Evolutionary conservation across 1,284 basidiomycete species (phyloP).

Genomic region (Trichosporon sp.): DNA sequence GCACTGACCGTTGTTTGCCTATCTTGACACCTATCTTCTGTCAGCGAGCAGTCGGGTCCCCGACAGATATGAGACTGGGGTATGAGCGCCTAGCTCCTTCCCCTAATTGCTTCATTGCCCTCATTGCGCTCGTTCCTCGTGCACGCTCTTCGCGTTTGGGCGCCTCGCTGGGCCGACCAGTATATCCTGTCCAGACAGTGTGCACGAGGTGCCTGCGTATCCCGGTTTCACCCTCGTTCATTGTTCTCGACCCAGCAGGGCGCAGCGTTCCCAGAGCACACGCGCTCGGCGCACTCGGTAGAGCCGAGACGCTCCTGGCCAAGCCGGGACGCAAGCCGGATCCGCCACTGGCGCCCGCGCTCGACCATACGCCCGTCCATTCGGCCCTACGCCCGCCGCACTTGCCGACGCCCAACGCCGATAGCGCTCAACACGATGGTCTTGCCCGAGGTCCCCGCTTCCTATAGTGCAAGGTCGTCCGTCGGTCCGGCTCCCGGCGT

Average conservation of each 20-base stretch:
- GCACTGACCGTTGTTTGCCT: neutral
- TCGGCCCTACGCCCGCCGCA: neutral
- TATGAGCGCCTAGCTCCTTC: neutral
- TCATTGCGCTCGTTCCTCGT: too few relatives aligned
- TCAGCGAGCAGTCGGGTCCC: neutral
- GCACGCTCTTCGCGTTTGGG: neutral
- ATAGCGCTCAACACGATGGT: too few relatives aligned
- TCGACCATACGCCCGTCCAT: neutral
- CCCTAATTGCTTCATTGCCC: too few relatives aligned
- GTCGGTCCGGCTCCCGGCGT: neutral
- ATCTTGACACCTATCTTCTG: neutral
- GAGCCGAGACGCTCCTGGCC: neutral
- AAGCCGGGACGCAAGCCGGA: neutral
- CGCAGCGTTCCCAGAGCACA: neutral
- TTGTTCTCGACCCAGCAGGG: conserved; percentile 7
- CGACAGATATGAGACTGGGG: neutral
- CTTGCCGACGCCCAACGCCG: neutral
- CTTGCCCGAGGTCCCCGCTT: neutral
- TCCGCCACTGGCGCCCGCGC: neutral
- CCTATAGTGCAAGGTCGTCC: neutral
- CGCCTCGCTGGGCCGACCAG: neutral
- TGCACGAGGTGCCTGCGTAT: neutral
- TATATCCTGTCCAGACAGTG: neutral
- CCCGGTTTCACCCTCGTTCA: neutral
- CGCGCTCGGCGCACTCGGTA: neutral